Base-by-base conservation (phyloP, 1,139 yeast genomes). In the Suhomyces choctaworum region DNA sequence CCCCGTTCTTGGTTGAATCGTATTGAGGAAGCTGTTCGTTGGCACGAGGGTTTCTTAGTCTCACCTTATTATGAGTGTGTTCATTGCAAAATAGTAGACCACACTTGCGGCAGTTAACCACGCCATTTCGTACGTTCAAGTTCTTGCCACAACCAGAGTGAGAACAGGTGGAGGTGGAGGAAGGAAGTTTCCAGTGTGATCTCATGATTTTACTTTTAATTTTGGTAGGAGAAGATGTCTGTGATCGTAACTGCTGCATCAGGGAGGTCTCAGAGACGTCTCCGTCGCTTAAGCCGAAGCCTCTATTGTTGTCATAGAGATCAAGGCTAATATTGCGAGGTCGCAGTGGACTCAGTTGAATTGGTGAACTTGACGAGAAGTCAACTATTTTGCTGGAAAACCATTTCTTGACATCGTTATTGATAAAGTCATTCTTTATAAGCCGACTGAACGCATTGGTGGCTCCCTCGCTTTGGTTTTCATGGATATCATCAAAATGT, bases 401-500 rank as follows among this genome's bases (percentile, higher is more conserved):
- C 62, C 61, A 56, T 24, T 48, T 50, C 29, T 50, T 53, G 11
- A 56, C 42, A 28, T 53, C 58, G 15, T 44, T 47, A 26, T 44
- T 46, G 10, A 51, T 42, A 17, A 50, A 50, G n/a, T 55, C 56
- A 26, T 48, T 51, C 34, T 44, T 42, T 9, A 47, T 38, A 2
- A 50, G 24, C 30, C 45, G 45, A 11, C 45, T 35, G 6, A 11
- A 24, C 37, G 42, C 36, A 15, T 32, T 27, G 15, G 34, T 14
- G 17, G 42, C 16, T 9, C 17, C 31, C n/a, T 32, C 11, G 15
- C 12, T 20, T 13, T 26, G 30, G 9, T 22, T 16, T 31, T 41
- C 36, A 55, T 87, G 96, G 4, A 60, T 73, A 40, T 76, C 85
- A 52, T 87, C 96, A 19, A 88, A 62, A 54, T 88, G 96, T 29